These are phyloP conservation scores for Gossypium stocksii DNA, from an alignment of 345 rosid species.

Conservation along the genomic window DNA sequence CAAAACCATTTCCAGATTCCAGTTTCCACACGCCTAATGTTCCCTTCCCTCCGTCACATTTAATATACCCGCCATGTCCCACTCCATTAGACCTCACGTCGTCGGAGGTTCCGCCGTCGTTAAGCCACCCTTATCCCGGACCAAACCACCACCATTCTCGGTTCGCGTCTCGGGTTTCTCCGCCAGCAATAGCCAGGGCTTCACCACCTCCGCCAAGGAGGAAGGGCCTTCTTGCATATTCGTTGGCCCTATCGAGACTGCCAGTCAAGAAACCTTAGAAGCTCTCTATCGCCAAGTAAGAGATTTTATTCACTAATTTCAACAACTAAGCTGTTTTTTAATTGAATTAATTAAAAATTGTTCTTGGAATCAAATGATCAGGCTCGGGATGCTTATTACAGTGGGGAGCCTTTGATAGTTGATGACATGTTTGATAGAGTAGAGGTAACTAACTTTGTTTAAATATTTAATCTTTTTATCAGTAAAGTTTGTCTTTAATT, in stretches of 20 bases:
- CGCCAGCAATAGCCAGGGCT: slow-evolving; percentile 31
- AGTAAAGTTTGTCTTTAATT: neutral
- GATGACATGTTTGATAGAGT: slow-evolving; percentile 98
- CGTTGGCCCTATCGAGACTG: slow-evolving; percentile 92
- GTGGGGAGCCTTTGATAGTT: slow-evolving; percentile 74
- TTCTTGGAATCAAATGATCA: slow-evolving; percentile 18
- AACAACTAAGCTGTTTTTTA: neutral
- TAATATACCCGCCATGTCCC: slow-evolving; percentile 26
- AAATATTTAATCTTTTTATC: neutral
- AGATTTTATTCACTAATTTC: neutral
- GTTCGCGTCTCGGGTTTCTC: slow-evolving; percentile 36
- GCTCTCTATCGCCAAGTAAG: slow-evolving; percentile 81
- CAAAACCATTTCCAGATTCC: neutral
- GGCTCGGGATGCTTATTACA: slow-evolving; percentile 90
- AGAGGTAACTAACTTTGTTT: slow-evolving; percentile 57
- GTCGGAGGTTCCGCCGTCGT: slow-evolving; percentile 35
- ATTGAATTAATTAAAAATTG: neutral
- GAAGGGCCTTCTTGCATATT: slow-evolving; percentile 45
- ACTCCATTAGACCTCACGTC: slow-evolving; percentile 46
- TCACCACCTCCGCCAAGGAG: slow-evolving; percentile 25
- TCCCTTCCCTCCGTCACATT: neutral
- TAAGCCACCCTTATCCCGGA: slow-evolving; percentile 35
- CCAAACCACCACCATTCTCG: slow-evolving; percentile 44
- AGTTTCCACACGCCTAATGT: slow-evolving; percentile 5
- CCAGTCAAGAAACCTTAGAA: slow-evolving; percentile 88